phyloP scores from a whole-genome alignment of 1,284 basidiomycete genomes.

The Leccinum fuscescens region DNA sequence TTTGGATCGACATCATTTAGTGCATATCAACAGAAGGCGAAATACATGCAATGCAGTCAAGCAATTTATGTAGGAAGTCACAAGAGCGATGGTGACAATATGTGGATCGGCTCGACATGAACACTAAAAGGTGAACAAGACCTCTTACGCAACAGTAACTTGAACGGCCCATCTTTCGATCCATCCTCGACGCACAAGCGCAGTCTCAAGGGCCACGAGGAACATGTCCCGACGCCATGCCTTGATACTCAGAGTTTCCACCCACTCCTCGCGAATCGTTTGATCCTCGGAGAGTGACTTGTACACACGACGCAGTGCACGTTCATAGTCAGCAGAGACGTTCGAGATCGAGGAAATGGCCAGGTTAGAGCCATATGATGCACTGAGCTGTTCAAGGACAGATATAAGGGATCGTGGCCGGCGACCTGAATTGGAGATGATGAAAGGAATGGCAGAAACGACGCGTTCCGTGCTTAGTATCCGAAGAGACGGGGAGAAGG shows the following conservation, averaged over 20 bases:
- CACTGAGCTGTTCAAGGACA: slow-evolving; percentile 22
- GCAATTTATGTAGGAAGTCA: too few species aligned
- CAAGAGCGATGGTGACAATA: not conserved
- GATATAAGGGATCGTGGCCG: slow-evolving; percentile 23
- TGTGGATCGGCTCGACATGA: not conserved
- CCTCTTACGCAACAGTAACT: slow-evolving; percentile 18
- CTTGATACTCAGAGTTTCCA: slow-evolving; percentile 36
- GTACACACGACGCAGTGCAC: slow-evolving; percentile 25
- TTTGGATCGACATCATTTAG: not conserved
- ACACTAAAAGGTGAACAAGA: not conserved
- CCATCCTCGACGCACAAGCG: slow-evolving; percentile 40
- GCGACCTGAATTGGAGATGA: slow-evolving; percentile 19
- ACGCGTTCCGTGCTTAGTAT: slow-evolving; percentile 20
- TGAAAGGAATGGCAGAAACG: slow-evolving; percentile 30
- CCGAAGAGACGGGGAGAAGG: slow-evolving; percentile 26
- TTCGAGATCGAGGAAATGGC: slow-evolving; percentile 42
- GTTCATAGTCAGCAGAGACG: slow-evolving; percentile 40
- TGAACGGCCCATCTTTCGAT: slow-evolving; percentile 39
- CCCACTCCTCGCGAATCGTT: slow-evolving; percentile 26
- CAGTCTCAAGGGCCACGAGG: slow-evolving; percentile 51
- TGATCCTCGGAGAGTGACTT: slow-evolving; percentile 31
- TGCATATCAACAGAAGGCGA: not conserved
- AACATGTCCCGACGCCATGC: slow-evolving; percentile 51
- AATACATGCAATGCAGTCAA: not conserved
- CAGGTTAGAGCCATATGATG: slow-evolving; percentile 35